Base-by-base conservation (phyloP, 768 basidiomycete species). In the Fomitopsis pulvina region DNA sequence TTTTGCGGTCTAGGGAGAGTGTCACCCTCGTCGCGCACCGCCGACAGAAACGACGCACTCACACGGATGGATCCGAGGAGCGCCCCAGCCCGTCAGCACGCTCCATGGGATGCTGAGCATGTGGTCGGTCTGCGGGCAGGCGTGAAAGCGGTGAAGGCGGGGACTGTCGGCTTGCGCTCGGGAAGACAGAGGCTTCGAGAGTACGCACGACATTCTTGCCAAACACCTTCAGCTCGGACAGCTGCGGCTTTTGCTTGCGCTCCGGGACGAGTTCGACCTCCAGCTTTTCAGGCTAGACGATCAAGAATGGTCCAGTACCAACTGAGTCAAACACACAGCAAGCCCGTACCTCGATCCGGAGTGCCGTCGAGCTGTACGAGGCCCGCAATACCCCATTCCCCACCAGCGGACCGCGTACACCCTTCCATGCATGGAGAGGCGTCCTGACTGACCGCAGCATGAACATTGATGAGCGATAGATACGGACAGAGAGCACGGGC, bases 1-100 rank as follows among this genome's bases (percentile, higher is more conserved):
- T 69, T 6, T 86, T 85, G 2, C 80, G 84, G 64, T 92, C 85
- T 61, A 42, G 0, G 22, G 1, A 47, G 38, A 40, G 30, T 26
- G 18, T 28, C 25, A 21, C 20, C 45, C 20, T 28, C 27, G 26
- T 28, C 16, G 25, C 2, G 21, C 27, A 29, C 27, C 21, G 22
- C 11, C 26, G 26, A 26, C 28, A 32, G 27, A 27, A 26, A 10
- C 25, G 46, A 6, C 22, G 25, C 10, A 71, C 87, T 57, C 54
- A 89, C 90, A 95, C 50, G 92, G 91, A 58, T 76, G 73, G 55
- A 97, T 95, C 58, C 80, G 72, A 2, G 93, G 93, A 1, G 73
- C 64, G n/a, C 80, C 85, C 93, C 93, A 97, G 16, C 93, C 93
- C 32, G 74, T 72, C 21, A 70, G 62, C 3, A 72, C 69, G 51